Evolutionary conservation across 805 yeast species (phyloP).

Genomic region (Kregervanrija fluxuum): DNA sequence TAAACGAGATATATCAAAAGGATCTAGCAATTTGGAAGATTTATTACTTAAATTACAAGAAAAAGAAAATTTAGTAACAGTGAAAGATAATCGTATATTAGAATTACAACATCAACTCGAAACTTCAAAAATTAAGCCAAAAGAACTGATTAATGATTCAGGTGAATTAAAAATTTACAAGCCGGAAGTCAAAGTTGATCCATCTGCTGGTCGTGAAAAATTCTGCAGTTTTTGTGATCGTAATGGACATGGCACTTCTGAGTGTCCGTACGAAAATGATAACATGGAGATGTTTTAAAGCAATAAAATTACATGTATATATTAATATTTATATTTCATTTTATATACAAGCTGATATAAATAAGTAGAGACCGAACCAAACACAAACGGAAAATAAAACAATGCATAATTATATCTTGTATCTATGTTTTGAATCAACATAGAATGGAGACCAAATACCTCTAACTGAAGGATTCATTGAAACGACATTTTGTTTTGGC

Average conservation of each 20-base stretch:
- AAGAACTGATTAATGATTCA: neutral
- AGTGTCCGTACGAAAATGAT: conserved; percentile 79
- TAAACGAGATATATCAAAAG: too few relatives aligned
- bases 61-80: neutral
- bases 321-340: too few relatives aligned
- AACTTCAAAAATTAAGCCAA: neutral
- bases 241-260: conserved; percentile 79
- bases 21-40: too few relatives aligned
- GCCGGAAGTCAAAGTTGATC: conserved; percentile 47
- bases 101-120: neutral
- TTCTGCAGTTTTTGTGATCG: conserved; percentile 96
- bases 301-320: too few relatives aligned
- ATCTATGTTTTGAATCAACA: conserved; percentile 45
- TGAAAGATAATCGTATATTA: conserved; percentile 1
- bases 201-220: conserved; percentile 62
- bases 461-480: conserved; percentile 77
- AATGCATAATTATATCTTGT: conserved; percentile 31
- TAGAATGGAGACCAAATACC: conserved; percentile 98
- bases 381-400: too few relatives aligned
- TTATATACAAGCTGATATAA: too few relatives aligned
- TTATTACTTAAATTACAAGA: too few relatives aligned
- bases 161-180: conserved; percentile 29
- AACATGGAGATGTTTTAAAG: conserved; percentile 28
- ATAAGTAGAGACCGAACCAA: too few relatives aligned
- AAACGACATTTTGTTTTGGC: conserved; percentile 71